Evolutionary conservation across 331 rosid species (phyloP), one percentile per base, ranked within the genome.

Genomic region (Pyrus hybrid): DNA sequence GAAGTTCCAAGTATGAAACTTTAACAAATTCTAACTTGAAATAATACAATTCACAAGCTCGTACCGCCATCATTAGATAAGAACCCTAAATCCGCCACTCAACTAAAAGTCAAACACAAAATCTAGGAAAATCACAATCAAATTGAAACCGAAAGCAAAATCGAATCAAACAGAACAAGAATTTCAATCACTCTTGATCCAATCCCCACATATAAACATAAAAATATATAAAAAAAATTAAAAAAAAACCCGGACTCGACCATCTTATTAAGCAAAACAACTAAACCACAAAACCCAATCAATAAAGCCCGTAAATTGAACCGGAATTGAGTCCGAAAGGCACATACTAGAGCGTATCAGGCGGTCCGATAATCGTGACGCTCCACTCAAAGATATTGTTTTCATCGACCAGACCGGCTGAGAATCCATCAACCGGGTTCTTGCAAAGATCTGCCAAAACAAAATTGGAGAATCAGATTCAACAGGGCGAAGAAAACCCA

Each of bases 281-380:
- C 54, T 47, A 47, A 47, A 47, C 54, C 30, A 58, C 14, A 64
- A 77, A 11, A 67, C 60, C 29, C 28, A 75, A 49, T 51, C 21
- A 72, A 47, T 30, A 80, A 87, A 72, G 58, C 30, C 45, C 65
- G 6, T 7, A 30, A 75, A 81, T 25, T 56, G 58, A 21, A 8
- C 14, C 22, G 8, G 7, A 35, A 13, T 37, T 22, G 63, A 54
- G 65, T 9, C 49, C 5, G 2, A 41, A 67, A 68, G 30, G 68
- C 3, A 77, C 89, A 65, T 87, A 94, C 99, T 94, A 94, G 5
- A 92, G 99, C 77, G 99, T 94, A 85, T 94, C 99, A 13, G 99
- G 99, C 14, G 99, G 99, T 62, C 99, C 99, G 85, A 94, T 94
- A 85, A 94, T 77, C 60, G 99, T 94, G 63, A 94, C 99, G 84